phyloP scores from a whole-genome alignment of 768 basidiomycete genomes.

The Leccinum subtestaceum region DNA sequence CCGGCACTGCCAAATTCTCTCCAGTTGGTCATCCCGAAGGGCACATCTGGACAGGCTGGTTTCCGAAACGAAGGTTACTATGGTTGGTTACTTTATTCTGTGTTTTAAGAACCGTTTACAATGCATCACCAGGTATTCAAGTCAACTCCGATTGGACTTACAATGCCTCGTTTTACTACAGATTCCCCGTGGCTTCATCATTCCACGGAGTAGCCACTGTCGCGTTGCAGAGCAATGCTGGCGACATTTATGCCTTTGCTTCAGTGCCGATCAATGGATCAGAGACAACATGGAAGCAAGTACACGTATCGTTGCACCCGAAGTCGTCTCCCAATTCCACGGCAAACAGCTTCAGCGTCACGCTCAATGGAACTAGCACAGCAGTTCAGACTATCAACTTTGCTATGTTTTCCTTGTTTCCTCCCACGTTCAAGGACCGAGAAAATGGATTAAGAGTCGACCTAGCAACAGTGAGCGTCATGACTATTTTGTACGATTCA shows the following conservation, averaged over 20 bases:
- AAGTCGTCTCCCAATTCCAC: constrained; percentile 38
- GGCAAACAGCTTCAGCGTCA: constrained; percentile 52
- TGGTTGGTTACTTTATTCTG: constrained; percentile 36
- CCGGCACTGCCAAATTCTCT: constrained; percentile 62
- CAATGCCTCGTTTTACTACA: constrained; percentile 58
- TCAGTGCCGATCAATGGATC: constrained; percentile 39
- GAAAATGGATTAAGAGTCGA: constrained; percentile 61
- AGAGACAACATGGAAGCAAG: constrained; percentile 50
- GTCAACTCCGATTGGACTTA: constrained; percentile 52
- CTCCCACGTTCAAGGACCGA: constrained; percentile 62
- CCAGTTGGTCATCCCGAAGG: constrained; percentile 44
- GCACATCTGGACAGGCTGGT: constrained; percentile 40
- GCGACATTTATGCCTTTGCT: constrained; percentile 42
- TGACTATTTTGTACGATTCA: neutral
- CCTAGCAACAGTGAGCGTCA: constrained; percentile 45
- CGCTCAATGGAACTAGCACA: constrained; percentile 41
- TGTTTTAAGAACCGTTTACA: neutral
- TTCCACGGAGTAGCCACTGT: constrained; percentile 42
- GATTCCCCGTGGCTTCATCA: constrained; percentile 44
- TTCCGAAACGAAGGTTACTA: constrained; percentile 59
- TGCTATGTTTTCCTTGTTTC: constrained; percentile 62
- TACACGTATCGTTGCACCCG: constrained; percentile 43
- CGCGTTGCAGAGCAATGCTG: constrained; percentile 44
- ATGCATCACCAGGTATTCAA: constrained; percentile 45
- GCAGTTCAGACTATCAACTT: constrained; percentile 50